Base-by-base conservation (phyloP, 805 yeast genomes). In the Cyberlindnera xylosilytica region DNA sequence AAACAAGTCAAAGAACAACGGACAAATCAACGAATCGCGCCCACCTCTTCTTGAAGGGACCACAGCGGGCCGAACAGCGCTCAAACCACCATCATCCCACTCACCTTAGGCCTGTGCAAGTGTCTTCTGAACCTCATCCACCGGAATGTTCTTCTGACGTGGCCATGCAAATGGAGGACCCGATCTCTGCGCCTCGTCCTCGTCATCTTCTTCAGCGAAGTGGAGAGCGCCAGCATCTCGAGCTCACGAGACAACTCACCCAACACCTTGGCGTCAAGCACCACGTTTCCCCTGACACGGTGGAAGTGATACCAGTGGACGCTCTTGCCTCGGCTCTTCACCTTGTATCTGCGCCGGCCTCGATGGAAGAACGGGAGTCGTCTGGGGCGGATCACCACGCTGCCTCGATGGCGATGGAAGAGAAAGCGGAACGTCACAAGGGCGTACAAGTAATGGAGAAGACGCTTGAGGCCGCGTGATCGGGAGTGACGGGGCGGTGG, bases 401-500 rank as follows among this genome's bases (percentile, higher is more conserved):
- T 34, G 4, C 29, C 39, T 4, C 36, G 31, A 12, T 44, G 36
- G 17, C 27, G 27, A 33, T 34, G 41, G 23, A 39, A 39, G 31
- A 57, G 38, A 36, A 47, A 54, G 31, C 45, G 39, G 6, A 57
- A 34, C 3, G 59, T 46, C 15, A 54, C 24, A 2, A 53, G 6
- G 4, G 19, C 16, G 40, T 53, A 53, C 4, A 57, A 9, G n/a
- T 31, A 36, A 10, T 37, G 43, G 18, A 56, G 36, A 8, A 56
- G 20, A 13, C 46, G 39, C 31, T 41, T 40, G 20, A 57, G 28
- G 6, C 38, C 16, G n/a, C 62, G 42, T 1, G 46, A 4, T 2
- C 60, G 38, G n/a, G 62, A 57, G 11, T 36, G 39, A 29, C 62
- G 36, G 28, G 62, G 62, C 5, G 46, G 53, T 20, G 62, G 62